These are phyloP conservation scores for Pleurotus djamor DNA, from an alignment of 768 basidiomycete genomes.

Conservation along the genomic window DNA sequence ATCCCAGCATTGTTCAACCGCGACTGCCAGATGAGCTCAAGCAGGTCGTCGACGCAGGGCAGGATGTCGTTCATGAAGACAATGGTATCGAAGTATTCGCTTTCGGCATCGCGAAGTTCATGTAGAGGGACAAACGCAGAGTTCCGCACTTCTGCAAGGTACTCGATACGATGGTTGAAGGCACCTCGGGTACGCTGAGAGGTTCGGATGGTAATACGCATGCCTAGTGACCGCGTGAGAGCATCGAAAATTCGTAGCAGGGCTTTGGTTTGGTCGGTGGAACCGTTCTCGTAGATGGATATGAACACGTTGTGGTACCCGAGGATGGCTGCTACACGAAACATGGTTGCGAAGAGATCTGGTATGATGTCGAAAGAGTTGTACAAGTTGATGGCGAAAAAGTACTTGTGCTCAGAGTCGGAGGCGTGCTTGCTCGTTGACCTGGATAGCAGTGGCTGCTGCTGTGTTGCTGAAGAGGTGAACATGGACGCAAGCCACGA, in stretches of 20 bases:
- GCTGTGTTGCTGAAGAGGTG: neutral
- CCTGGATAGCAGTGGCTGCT: conserved; percentile 17
- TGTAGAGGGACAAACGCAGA: conserved; percentile 94
- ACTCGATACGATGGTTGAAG: conserved; percentile 99
- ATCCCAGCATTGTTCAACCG: conserved; percentile 94
- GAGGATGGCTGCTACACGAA: conserved; percentile 86
- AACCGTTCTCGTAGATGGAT: conserved; percentile 99
- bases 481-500: conserved; percentile 65
- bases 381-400: conserved; percentile 99
- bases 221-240: conserved; percentile 83
- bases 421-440: conserved; percentile 37
- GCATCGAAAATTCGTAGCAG: conserved; percentile 94
- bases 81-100: conserved; percentile 95
- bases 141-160: conserved; percentile 99
- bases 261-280: conserved; percentile 98
- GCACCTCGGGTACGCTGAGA: conserved; percentile 91
- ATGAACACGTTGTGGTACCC: conserved; percentile 99
- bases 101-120: conserved; percentile 87
- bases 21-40: conserved; percentile 97
- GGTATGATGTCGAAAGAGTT: conserved; percentile 99
- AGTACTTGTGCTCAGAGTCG: conserved; percentile 90
- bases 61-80: conserved; percentile 99
- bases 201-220: conserved; percentile 91
- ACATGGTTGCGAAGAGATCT: conserved; percentile 94
- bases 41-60: conserved; percentile 95